A percentile compares a stretch with the other conserved stretches of the same genome.
Conservation (phyloP, 352 stramenopile species). For the Lagenidium giganteum region DNA sequence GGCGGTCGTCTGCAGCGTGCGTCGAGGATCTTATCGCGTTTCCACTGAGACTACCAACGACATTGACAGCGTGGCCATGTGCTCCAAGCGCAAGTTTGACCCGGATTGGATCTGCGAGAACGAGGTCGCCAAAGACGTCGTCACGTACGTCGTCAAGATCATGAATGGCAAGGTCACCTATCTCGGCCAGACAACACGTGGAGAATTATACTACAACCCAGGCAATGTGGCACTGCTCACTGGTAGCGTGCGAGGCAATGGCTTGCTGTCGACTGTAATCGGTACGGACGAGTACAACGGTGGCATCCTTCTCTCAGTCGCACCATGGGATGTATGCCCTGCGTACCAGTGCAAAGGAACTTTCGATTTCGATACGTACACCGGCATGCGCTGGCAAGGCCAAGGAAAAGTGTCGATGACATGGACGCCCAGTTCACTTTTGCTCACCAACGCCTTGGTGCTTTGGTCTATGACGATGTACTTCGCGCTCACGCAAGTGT, state of each 20-base stretch:
- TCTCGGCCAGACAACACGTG: conserved; percentile 7
- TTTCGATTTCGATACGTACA: conserved; percentile 8
- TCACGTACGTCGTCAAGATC: conserved; percentile 12
- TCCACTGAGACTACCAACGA: conserved; percentile 3
- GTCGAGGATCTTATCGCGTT: conserved; percentile 9
- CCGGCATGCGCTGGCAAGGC: conserved; percentile 14
- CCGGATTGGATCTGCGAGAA: conserved; percentile 21
- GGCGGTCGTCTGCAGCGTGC: conserved; percentile 16
- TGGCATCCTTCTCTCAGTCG: conserved; percentile 13
- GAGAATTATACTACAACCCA: conserved; percentile 17
- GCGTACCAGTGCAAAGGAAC: conserved; percentile 9
- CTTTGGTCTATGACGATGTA: conserved; percentile 15
- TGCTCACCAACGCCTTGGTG: conserved; percentile 22
- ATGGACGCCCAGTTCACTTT: conserved; percentile 13
- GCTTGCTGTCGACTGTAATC: conserved; percentile 9
- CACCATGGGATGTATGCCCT: conserved; percentile 15
- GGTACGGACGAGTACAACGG: conserved; percentile 20
- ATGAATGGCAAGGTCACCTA: conserved; percentile 12
- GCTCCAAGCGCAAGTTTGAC: conserved; percentile 15
- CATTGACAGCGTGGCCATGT: conserved; percentile 19
- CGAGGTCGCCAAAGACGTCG: conserved; percentile 9
- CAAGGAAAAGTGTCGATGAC: conserved; percentile 17
- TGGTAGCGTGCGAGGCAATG: conserved; percentile 5
- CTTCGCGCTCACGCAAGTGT: conserved; percentile 9
- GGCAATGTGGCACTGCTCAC: conserved; percentile 9